Evolutionary conservation across 2,329 filamentous ascomycete species (phyloP).

Genomic region (Calonectria pauciramosa): DNA sequence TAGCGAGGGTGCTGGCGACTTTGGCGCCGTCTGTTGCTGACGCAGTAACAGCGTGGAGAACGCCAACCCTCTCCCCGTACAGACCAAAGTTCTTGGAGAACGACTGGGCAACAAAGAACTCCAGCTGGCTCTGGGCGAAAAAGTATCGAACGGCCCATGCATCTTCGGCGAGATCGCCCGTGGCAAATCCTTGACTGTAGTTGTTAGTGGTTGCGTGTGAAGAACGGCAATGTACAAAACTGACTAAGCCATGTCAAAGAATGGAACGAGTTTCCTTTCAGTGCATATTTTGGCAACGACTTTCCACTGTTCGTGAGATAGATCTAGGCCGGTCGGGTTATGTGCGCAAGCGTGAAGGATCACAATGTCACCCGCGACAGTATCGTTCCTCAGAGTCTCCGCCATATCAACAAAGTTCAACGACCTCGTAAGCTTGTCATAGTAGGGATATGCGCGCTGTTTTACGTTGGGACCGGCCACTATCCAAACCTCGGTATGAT

Average conservation of each 20-base stretch:
- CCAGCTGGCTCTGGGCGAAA: constrained; percentile 9
- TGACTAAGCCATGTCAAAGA: constrained; percentile 54
- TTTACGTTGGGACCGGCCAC: constrained; percentile 37
- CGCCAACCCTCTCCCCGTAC: constrained; percentile 53
- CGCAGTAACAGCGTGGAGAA: constrained; percentile 31
- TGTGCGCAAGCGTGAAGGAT: constrained; percentile 55
- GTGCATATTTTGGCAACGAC: constrained; percentile 48
- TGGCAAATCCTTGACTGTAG: constrained; percentile 51
- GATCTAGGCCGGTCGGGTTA: constrained; percentile 56
- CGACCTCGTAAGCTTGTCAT: constrained; percentile 35
- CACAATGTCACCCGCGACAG: constrained; percentile 48
- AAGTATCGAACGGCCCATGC: constrained; percentile 52
- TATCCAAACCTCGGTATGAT: constrained; percentile 48
- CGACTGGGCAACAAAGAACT: constrained; percentile 49
- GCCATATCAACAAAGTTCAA: constrained; percentile 51
- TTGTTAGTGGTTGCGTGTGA: background rate
- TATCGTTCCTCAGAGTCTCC: constrained; percentile 38
- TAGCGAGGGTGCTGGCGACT: background rate
- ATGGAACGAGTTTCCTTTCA: constrained; percentile 46
- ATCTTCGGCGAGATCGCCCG: constrained; percentile 50
- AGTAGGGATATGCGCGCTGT: constrained; percentile 49
- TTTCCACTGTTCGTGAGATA: constrained; percentile 50
- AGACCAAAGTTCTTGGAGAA: constrained; percentile 56
- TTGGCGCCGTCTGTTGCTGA: background rate
- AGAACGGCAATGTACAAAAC: background rate